Evolutionary conservation across 768 basidiomycete species (phyloP).

Genomic region (Kwoniella pini): DNA sequence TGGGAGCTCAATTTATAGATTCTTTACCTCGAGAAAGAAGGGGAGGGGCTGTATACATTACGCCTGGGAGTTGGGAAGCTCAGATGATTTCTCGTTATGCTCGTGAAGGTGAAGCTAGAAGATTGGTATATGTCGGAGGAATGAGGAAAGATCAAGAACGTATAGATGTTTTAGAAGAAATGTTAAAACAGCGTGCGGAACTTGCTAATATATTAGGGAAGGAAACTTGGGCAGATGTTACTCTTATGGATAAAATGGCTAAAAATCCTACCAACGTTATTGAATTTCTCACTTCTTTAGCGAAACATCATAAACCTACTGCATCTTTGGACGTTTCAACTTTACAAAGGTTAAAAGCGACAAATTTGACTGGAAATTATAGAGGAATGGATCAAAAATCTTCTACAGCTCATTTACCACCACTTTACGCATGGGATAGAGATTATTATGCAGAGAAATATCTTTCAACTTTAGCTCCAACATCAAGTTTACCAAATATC

Average conservation of each 20-base stretch:
- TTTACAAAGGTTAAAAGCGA: constrained; percentile 67
- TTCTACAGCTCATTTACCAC: constrained; percentile 53
- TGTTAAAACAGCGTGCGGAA: constrained; percentile 75
- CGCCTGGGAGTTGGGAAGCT: constrained; percentile 84
- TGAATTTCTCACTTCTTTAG: constrained; percentile 77
- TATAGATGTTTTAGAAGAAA: constrained; percentile 71
- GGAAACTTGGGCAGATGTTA: constrained; percentile 82
- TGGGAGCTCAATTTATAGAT: constrained; percentile 51
- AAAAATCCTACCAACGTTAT: constrained; percentile 87
- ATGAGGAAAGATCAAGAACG: constrained; percentile 70
- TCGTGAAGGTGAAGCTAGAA: constrained; percentile 76
- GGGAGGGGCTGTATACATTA: constrained; percentile 59
- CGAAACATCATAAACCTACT: constrained; percentile 75
- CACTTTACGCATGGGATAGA: constrained; percentile 93
- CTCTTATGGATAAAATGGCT: constrained; percentile 94
- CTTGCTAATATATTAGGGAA: constrained; percentile 81
- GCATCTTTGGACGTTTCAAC: constrained; percentile 72
- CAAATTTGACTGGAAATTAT: constrained; percentile 59
- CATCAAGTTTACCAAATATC: constrained; percentile 60
- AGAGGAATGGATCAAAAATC: constrained; percentile 7
- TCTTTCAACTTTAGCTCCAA: constrained; percentile 55
- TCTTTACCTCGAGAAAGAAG: constrained; percentile 30
- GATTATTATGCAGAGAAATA: constrained; percentile 73
- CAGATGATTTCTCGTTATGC: constrained; percentile 91
- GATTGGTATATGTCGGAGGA: constrained; percentile 77